Evolutionary conservation across 352 stramenopile genomes (phyloP).

Genomic region (Pythium brassicae): DNA sequence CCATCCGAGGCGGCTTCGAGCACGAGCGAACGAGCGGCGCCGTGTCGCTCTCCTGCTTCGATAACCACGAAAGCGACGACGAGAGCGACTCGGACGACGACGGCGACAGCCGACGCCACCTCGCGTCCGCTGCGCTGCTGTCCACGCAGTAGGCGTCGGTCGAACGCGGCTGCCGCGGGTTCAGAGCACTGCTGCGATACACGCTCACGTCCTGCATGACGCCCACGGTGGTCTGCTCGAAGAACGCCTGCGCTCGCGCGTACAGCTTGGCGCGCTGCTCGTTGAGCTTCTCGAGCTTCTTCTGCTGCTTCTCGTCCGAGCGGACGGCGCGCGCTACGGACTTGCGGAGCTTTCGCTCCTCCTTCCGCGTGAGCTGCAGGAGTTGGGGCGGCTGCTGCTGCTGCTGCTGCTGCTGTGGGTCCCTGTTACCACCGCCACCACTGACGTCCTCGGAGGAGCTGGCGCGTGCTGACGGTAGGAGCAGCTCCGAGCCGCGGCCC

Average conservation of each 20-base stretch:
- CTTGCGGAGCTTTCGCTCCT: conserved; percentile 31
- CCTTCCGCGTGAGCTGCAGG: conserved; percentile 15
- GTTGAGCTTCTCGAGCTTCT: conserved; percentile 25
- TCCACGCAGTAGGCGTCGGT: conserved; percentile 39
- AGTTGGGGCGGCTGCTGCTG: neutral
- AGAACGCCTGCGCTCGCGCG: conserved; percentile 14
- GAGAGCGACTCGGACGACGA: conserved; percentile 1
- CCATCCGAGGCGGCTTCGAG: conserved; percentile 20
- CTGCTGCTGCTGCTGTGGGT: neutral
- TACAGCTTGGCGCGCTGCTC: conserved; percentile 14
- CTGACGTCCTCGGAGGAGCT: neutral
- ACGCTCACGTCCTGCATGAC: neutral
- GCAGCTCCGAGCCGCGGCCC: conserved; percentile 8
- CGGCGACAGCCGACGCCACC: conserved; percentile 4
- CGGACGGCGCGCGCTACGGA: conserved; percentile 19
- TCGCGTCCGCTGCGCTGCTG: conserved; percentile 4
- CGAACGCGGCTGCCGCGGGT: too few species aligned
- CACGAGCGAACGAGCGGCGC: neutral
- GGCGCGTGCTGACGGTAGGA: neutral
- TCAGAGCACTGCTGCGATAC: conserved; percentile 1
- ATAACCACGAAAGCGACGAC: neutral
- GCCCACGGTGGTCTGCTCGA: conserved; percentile 8
- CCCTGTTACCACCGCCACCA: too few species aligned
- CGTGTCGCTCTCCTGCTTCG: neutral
- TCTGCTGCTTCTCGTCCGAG: conserved; percentile 29